Base-by-base conservation (phyloP, 164 flowering plant genomes). In the Vitis riparia region DNA sequence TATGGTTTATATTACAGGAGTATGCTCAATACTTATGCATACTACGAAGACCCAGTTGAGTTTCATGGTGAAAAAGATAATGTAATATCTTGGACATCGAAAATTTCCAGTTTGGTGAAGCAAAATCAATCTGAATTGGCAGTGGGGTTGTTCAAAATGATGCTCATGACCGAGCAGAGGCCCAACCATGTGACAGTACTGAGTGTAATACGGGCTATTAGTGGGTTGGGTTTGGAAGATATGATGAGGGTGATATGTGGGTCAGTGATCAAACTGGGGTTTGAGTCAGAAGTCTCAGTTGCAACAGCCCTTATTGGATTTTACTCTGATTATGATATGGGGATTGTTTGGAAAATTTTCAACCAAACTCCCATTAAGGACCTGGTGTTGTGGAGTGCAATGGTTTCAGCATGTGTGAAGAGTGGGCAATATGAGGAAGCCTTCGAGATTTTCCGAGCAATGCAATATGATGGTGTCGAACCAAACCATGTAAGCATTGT, bases 351-450 rank as follows among this genome's bases (percentile, higher is more conserved):
- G 77, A 71, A 73, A 62, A 51, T 83, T 59, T 86, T 87, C 80
- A 55, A 79, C 75, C 62, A 71, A 3, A 70, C 65, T n/a, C 67
- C 79, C 29, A 37, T 11, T 27, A 84, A 81, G 69, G 91, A 88
- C 81, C 77, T 85, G 49, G 84, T 87, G 59, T 53, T 83, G 23
- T 89, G 89, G 87, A 89, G 84, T 77, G 82, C 88, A 23, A 77
- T 86, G 87, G 73, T 84, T 62, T 59, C 81, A 1, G 86, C 79
- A 9, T 86, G 78, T 68, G 81, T 70, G 55, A 79, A 76, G 73
- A 80, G 72, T 74, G 81, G 83, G 50, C 67, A 73, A n/a, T 78
- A 67, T 53, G 11, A 15, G 19, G 76, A 80, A 17, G 86, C 89
- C 0, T 16, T 87, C 61, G 71, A 78, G 55, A 29, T 63, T 65